Percentiles rank a stretch among this genome's conserved stretches.
These are phyloP conservation scores for Ligustrum vulgare DNA, from an alignment of 257 asterid genomes.

Conservation along the genomic window DNA sequence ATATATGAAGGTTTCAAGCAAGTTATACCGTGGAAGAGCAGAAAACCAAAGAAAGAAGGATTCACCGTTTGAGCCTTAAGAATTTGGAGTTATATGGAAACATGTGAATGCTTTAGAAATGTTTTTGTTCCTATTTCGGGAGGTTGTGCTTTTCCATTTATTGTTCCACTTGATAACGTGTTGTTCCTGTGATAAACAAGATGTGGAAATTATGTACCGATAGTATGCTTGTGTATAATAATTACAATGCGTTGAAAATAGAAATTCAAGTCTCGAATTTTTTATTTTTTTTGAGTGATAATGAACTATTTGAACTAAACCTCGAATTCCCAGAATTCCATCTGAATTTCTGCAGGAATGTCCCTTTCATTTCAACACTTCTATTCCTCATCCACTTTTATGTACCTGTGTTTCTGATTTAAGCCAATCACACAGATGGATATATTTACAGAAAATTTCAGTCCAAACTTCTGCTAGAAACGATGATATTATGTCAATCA, in stretches of 20 bases:
- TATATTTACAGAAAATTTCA: neutral
- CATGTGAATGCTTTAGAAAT: neutral
- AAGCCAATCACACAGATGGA: neutral
- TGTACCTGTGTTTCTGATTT: neutral
- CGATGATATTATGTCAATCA: neutral
- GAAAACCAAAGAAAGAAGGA: conserved; percentile 10
- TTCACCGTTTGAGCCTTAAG: neutral
- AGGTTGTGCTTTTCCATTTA: neutral
- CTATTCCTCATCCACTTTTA: neutral
- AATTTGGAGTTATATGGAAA: neutral
- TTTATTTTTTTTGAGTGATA: neutral
- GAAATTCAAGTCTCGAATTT: neutral
- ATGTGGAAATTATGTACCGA: neutral
- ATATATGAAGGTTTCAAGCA: conserved; percentile 10
- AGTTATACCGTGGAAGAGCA: conserved; percentile 2
- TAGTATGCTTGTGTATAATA: neutral
- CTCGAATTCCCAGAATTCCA: too few species aligned
- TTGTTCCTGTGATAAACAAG: neutral
- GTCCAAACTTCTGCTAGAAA: neutral
- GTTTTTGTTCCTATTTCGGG: neutral
- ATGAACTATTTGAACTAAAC: neutral
- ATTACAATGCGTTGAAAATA: neutral
- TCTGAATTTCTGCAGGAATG: neutral
- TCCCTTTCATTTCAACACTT: neutral
- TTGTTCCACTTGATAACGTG: neutral